Evolutionary conservation across 768 basidiomycete genomes (phyloP), one percentile per base, ranked within the genome.

Genomic region (Leucocoprinus birnbaumii): DNA sequence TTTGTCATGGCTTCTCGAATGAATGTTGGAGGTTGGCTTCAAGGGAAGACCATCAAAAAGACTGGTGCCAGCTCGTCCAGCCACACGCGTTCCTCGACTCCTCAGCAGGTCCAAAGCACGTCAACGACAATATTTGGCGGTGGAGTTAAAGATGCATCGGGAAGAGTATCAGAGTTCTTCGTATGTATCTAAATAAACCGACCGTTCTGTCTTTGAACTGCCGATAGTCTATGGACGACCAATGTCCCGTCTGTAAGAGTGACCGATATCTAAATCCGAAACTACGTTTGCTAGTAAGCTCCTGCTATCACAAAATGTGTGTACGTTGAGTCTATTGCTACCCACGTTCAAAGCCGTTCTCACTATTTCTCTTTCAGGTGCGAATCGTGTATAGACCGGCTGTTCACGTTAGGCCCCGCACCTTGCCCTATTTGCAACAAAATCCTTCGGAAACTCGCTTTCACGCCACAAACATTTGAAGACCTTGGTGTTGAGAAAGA

Each of bases 261-360:
- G 97, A 99, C 68, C 77, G 96, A 51, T 98, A 97, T 67, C 77
- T 97, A 56, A 97, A 98, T 63, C 93, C 94, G 19, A 96, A 95
- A 65, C 76, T 99, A 31, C 84, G 96, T 41, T 78, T 99, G 37
- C 81, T 98, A 47, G 94, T 99, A 62, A 94, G 91, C 69, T 87
- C 92, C 14, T 99, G 97, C 68, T 99, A 97, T 71, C 97, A 99
- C 73, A 97, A 97, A 80, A 96, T 98, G 97, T 94, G 60, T 58
- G 76, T 69, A 48, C 34, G 47, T 35, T 21, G 10, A 16, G 31
- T 44, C 16, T n/a, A 19, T 48, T 53, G 35, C 18, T 9, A 19
- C 26, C 18, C 14, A 45, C 22, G 10, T 55, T 37, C 14, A 21
- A 35, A 46, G 35, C 40, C 47, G 46, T 44, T 37, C 48, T 16